These are phyloP conservation scores for Umbelopsis sp. DNA, from an alignment of 192 early-diverging fungal genomes.

Conservation along the genomic window DNA sequence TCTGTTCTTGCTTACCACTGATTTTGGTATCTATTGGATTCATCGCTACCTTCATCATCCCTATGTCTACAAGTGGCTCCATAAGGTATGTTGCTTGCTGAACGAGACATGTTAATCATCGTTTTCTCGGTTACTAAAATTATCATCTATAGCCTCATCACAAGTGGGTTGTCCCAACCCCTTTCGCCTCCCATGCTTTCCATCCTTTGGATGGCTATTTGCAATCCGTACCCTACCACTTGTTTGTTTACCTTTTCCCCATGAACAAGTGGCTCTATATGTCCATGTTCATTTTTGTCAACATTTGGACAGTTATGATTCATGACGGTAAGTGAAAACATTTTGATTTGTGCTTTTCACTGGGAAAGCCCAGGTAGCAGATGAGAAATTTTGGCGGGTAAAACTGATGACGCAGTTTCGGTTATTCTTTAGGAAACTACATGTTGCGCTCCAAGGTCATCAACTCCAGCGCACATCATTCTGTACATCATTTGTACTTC, in stretches of 20 bases:
- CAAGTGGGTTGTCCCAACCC: constrained; percentile 80
- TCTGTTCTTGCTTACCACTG: constrained; percentile 90
- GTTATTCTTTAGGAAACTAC: constrained; percentile 59
- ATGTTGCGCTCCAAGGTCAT: constrained; percentile 67
- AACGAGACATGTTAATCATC: neutral
- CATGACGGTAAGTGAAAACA: constrained; percentile 75
- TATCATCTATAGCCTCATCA: constrained; percentile 47
- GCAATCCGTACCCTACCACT: constrained; percentile 95
- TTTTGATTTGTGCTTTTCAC: neutral
- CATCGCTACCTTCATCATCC: constrained; percentile 94
- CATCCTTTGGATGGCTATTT: constrained; percentile 93
- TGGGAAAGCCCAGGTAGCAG: neutral
- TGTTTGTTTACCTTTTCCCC: constrained; percentile 89
- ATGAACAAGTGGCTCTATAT: constrained; percentile 94
- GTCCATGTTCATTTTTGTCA: constrained; percentile 82
- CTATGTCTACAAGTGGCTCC: constrained; percentile 83
- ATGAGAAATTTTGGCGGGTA: neutral
- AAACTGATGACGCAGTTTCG: neutral
- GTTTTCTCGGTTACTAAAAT: neutral
- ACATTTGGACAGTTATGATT: constrained; percentile 96
- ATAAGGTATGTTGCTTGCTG: constrained; percentile 60
- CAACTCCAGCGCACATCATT: constrained; percentile 94
- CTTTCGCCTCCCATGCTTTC: constrained; percentile 95
- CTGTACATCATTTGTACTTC: constrained; percentile 98
- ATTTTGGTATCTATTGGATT: constrained; percentile 96